Evolutionary conservation across 208 protist species (phyloP).

Genomic region (Entamoeba histolytica): DNA sequence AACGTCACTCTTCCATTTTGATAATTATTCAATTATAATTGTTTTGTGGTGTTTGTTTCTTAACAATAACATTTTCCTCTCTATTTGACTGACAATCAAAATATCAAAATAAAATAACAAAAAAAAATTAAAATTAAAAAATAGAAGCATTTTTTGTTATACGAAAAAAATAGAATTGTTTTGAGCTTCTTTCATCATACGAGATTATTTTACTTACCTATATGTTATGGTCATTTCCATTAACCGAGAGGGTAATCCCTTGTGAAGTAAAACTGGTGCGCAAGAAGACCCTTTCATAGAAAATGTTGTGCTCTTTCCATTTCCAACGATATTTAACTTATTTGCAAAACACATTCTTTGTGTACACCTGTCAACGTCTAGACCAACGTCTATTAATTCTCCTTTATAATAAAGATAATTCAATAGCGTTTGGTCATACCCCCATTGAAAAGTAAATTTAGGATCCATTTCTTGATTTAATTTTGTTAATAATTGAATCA

Average conservation of each 20-base stretch:
- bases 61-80: too few species aligned
- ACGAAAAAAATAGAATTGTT: too few species aligned
- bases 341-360: neutral
- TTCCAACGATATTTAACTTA: neutral
- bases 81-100: too few species aligned
- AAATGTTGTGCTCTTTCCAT: neutral
- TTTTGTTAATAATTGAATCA: neutral
- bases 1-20: too few species aligned
- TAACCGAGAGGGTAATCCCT: neutral
- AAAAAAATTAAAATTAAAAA: too few species aligned
- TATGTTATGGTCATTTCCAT: too few species aligned
- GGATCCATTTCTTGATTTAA: neutral
- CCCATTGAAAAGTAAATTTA: neutral
- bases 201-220: too few species aligned
- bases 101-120: too few species aligned
- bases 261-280: neutral
- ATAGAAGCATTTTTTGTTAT: too few species aligned
- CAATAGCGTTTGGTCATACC: neutral
- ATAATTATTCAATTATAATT: too few species aligned
- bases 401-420: neutral
- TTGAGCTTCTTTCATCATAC: too few species aligned
- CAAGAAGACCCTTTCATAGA: neutral
- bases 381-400: neutral
- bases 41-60: too few species aligned
- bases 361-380: neutral